Percentiles rank a stretch among this genome's conserved stretches.
Conservation (phyloP, 2,329 filamentous ascomycete species). For the Nothophaeocryptopus gaeumannii region DNA sequence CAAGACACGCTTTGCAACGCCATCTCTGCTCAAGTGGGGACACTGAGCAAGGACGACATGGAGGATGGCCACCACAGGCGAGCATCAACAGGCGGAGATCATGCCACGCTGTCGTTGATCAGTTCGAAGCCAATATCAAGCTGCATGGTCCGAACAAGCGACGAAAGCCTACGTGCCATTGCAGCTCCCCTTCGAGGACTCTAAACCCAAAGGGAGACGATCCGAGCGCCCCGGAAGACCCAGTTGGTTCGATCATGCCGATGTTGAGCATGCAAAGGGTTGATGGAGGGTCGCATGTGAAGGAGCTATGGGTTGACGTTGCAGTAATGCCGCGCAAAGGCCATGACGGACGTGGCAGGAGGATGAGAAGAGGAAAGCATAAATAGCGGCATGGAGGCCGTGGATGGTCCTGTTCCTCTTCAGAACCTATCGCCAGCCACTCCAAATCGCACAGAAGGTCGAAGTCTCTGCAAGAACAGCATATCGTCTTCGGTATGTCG, state of each 20-base stretch:
- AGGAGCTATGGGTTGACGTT: constrained; percentile 16
- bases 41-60: constrained; percentile 31
- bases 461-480: too few species aligned
- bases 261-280: constrained; percentile 16
- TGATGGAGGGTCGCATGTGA: constrained; percentile 14
- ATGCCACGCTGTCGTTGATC: constrained; percentile 43
- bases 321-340: constrained; percentile 15
- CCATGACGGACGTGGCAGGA: constrained; percentile 1
- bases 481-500: too few species aligned
- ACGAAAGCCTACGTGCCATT: constrained; percentile 26
- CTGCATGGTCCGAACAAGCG: constrained; percentile 24
- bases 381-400: constrained; percentile 29
- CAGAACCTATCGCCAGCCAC: constrained; percentile 21
- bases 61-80: constrained; percentile 38
- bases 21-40: constrained; percentile 24
- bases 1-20: constrained; percentile 16
- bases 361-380: constrained; percentile 25
- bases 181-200: constrained; percentile 28
- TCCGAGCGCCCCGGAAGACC: constrained; percentile 43
- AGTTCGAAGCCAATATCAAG: constrained; percentile 23
- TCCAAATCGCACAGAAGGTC: not conserved
- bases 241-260: constrained; percentile 40
- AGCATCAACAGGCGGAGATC: constrained; percentile 44
- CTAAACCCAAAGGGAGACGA: constrained; percentile 44
- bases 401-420: constrained; percentile 10